Conservation (phyloP, 2,329 filamentous ascomycete genomes). For the Beauveria sp. region DNA sequence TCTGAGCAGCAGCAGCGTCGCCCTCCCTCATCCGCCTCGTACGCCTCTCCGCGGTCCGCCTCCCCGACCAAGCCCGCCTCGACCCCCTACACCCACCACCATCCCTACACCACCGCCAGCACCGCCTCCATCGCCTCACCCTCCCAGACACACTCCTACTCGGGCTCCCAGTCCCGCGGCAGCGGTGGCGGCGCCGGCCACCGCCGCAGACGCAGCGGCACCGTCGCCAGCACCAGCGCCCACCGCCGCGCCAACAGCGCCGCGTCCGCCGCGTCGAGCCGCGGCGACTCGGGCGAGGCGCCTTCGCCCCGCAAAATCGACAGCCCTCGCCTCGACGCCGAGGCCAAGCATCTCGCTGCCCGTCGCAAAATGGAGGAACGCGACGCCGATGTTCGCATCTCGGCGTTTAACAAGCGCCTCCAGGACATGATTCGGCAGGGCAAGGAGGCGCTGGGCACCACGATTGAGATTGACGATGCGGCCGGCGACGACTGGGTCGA, state of each 20-base stretch:
- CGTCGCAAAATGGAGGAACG: conserved; percentile 64
- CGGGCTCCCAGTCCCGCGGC: neutral
- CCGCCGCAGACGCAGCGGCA: conserved; percentile 5
- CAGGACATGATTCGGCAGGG: conserved; percentile 86
- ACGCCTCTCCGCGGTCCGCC: conserved; percentile 25
- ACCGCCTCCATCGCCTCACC: conserved; percentile 9
- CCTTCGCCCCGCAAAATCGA: conserved; percentile 15
- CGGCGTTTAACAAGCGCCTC: conserved; percentile 69
- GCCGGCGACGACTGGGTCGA: conserved; percentile 34
- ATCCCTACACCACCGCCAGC: conserved; percentile 16
- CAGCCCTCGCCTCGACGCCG: conserved; percentile 50
- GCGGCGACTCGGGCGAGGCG: conserved; percentile 14
- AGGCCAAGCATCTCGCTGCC: conserved; percentile 69
- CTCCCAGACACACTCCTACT: neutral
- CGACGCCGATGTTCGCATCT: conserved; percentile 71
- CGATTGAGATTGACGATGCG: conserved; percentile 52
- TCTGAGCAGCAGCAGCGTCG: conserved; percentile 27
- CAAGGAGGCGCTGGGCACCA: conserved; percentile 74
- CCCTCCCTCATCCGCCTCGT: conserved; percentile 29
- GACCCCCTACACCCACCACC: neutral
- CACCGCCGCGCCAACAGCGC: conserved; percentile 41
- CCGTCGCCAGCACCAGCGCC: conserved; percentile 11
- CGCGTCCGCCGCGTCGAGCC: conserved; percentile 33
- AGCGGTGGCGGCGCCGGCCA: neutral
- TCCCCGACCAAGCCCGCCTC: conserved; percentile 33